Conservation (phyloP, 495 filamentous ascomycete species). For the Aspergillus haitiensis region DNA sequence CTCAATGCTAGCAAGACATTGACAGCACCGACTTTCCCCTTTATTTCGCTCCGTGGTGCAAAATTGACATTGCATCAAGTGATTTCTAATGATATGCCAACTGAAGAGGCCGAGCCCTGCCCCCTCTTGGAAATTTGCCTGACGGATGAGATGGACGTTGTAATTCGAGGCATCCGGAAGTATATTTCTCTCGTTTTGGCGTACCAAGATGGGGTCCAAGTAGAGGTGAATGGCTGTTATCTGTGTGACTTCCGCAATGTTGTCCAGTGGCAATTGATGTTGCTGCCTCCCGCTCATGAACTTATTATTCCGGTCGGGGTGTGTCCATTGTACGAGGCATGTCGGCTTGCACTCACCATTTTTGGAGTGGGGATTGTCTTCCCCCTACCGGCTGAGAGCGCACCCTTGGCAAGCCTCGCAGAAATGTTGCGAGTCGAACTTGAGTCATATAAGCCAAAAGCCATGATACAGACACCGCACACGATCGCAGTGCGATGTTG, state of each 20-base stretch:
- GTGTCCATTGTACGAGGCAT: not conserved
- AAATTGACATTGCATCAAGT: not conserved
- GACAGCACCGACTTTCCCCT: not conserved
- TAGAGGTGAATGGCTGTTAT: not conserved
- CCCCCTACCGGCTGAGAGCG: not conserved
- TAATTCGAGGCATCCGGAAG: not conserved
- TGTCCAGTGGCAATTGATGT: not conserved
- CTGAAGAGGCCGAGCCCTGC: not conserved
- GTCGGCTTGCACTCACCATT: not conserved
- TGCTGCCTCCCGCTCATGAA: not conserved
- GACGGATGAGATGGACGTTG: not conserved
- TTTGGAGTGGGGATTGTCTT: not conserved
- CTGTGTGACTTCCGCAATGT: not conserved
- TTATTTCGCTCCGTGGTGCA: not conserved
- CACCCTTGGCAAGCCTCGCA: not conserved
- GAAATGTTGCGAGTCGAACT: not conserved
- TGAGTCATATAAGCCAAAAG: not conserved
- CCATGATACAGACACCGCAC: not conserved
- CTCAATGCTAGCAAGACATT: not conserved
- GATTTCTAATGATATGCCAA: not conserved
- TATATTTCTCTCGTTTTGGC: not conserved
- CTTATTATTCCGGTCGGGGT: not conserved
- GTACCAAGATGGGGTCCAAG: not conserved
- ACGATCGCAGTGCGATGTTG: not conserved
- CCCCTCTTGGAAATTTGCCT: not conserved